phyloP scores from a whole-genome alignment of 257 asterid species.

The Solanum etuberosum region DNA sequence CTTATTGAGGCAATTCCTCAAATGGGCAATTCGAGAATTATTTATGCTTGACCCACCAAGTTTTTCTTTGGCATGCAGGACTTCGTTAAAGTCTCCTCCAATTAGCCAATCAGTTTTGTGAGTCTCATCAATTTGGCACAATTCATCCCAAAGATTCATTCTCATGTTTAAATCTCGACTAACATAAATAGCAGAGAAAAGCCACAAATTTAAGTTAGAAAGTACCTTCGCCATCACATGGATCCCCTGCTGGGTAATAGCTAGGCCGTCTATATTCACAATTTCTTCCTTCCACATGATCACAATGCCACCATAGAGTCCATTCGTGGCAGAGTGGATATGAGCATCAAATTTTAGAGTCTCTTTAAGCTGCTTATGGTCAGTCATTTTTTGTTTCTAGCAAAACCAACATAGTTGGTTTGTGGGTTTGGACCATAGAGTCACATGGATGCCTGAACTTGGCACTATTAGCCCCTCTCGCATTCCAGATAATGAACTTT shows the following conservation, averaged over 20 bases:
- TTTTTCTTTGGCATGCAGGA: not conserved
- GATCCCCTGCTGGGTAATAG: no score
- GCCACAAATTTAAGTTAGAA: not conserved
- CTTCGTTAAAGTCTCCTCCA: not conserved
- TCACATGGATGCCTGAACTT: not conserved
- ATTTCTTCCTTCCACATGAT: not conserved
- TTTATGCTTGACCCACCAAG: no score
- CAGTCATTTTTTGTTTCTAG: not conserved
- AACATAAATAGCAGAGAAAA: no score
- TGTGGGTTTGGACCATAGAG: not conserved
- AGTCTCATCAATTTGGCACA: not conserved
- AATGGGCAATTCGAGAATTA: no score
- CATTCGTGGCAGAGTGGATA: not conserved
- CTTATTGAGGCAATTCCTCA: no score
- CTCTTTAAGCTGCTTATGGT: not conserved
- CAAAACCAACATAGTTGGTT: not conserved
- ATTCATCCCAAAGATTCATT: no score
- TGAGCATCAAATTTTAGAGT: not conserved
- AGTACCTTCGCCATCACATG: not conserved
- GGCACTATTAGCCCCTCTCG: not conserved
- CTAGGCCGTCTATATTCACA: not conserved
- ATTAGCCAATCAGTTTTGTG: not conserved
- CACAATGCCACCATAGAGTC: not conserved
- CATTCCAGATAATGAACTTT: not conserved
- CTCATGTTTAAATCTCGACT: fast-evolving